Evolutionary conservation across 2,329 filamentous ascomycete genomes (phyloP), one percentile per base, ranked within the genome.

Genomic region (Fusarium duplospermum): DNA sequence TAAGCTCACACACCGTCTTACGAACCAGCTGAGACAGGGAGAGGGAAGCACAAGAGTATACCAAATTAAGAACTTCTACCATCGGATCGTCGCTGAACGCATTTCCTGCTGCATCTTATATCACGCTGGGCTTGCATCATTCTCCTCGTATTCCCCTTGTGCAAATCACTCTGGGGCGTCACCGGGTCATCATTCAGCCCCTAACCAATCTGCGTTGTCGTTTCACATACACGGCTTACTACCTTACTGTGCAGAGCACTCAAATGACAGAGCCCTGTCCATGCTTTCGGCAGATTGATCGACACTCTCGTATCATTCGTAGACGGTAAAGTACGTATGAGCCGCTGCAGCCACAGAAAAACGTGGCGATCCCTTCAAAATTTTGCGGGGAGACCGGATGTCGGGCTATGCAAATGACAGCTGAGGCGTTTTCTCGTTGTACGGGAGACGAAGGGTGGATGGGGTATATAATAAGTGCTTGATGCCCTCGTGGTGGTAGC

Each of bases 121-220:
- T 52, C 47, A 52, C 47, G 20, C 45, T 47, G 18, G 47, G 47
- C 47, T 52, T 52, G 47, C 47, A 52, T 52, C 47, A 52, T 52
- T 7, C 6, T 45, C 10, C 47, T 52, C 47, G 47, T 52, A 52
- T 52, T 50, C 29, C 47, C 27, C 24, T 52, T 52, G 47, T n/a
- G 47, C 16, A 52, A 52, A 52, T 52, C 47, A 8, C 16, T 8
- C 20, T 13, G 27, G 27, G 24, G 52, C 20, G 52, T 54, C 64
- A 42, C 56, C 57, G 45, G 64, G 64, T 62, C 64, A 69, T 74
- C 57, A 47, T 59, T 61, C 60, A 58, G 33, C 58, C 61, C 35
- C 45, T 38, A 27, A 8, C 68, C 54, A 74, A 72, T 74, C 56
- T 57, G 29, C 29, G 18, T 27, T 35, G 6, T 29, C 62, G 59